Evolutionary conservation across 1,139 yeast species (phyloP), one percentile per base, ranked within the genome.

Genomic region (Saccharomycopsis hybrid): DNA sequence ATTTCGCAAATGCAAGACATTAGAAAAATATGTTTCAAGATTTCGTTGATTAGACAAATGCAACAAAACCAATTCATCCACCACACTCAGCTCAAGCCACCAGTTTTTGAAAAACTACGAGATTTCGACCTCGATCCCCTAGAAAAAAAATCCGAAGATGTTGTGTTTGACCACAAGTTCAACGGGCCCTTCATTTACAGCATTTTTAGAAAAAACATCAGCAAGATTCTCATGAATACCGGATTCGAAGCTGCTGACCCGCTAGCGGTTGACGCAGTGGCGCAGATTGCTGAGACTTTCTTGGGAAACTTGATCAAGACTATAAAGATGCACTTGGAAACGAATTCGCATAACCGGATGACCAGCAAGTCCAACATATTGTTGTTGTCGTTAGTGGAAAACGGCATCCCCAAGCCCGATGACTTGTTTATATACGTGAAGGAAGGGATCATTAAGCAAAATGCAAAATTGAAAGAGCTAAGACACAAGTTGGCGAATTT

Each of bases 201-300:
- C 1, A 81, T 86, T 0, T 66, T 94, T 67, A 74, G 80, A 56
- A 79, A 86, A 57, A 78, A 82, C 44, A 77, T 87, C 1, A 78
- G 90, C 13, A 88, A 89, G 55, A 70, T 94, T 29, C 81, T 88
- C 1, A 92, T 92, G 97, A 86, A 88, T 51, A 83, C 86, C 36
- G 99, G 99, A 0, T 94, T 87, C 69, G 97, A 94, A 67, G 73
- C 83, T 1, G 78, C 95, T 0, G 88, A 87, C 57, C 78, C 85
- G 9, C 71, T 75, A 54, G 97, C 97, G 1, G 74, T 87, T 28
- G 85, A 86, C 54, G 77, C 89, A 1, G 67, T 94, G 51, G 79
- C 97, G 0, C 95, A 89, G 58, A 68, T 92, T 40, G 94, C 97
- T 0, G 92, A 86, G 43, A 82, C 77, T 53, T 90, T 86, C 62